Percentiles rank a stretch among this genome's conserved stretches.
These are phyloP conservation scores for Cerioporus squamosus DNA, from an alignment of 1,284 basidiomycete genomes.

Conservation along the genomic window DNA sequence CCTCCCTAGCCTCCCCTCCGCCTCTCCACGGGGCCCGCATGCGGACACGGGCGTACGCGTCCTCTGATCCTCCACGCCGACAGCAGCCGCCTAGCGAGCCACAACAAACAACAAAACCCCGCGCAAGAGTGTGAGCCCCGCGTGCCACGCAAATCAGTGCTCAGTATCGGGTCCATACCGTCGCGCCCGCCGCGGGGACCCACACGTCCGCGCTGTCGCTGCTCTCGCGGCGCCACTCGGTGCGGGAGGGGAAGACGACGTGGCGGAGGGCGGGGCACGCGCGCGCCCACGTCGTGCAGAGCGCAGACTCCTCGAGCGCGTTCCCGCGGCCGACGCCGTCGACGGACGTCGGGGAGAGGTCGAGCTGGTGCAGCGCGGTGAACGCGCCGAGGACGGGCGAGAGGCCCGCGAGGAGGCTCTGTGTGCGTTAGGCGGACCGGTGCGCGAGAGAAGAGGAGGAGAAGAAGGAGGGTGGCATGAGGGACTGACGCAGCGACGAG, in stretches of 20 bases:
- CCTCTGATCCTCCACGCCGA: neutral
- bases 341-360: conserved; percentile 61
- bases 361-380: conserved; percentile 41
- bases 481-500: neutral
- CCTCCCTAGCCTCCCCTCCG: too few species aligned
- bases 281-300: conserved; percentile 58
- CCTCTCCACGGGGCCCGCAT: too few species aligned
- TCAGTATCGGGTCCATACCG: conserved; percentile 22
- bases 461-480: neutral
- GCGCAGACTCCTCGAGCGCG: conserved; percentile 51
- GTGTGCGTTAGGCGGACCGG: conserved; percentile 1
- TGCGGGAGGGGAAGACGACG: conserved; percentile 60
- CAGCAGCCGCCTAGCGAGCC: neutral
- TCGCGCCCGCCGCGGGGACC: conserved; percentile 32
- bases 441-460: neutral
- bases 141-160: neutral
- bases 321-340: conserved; percentile 43
- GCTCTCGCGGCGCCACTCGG: conserved; percentile 40
- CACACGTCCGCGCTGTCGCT: conserved; percentile 35
- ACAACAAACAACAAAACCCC: too few species aligned
- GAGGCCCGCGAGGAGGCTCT: conserved; percentile 44
- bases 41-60: too few species aligned
- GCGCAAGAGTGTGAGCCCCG: too few species aligned
- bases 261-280: conserved; percentile 57
- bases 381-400: conserved; percentile 44